A percentile compares a stretch with the other conserved stretches of the same genome.
Evolutionary conservation across 495 filamentous ascomycete species (phyloP).

Genomic region (Penicillium tannophilum): DNA sequence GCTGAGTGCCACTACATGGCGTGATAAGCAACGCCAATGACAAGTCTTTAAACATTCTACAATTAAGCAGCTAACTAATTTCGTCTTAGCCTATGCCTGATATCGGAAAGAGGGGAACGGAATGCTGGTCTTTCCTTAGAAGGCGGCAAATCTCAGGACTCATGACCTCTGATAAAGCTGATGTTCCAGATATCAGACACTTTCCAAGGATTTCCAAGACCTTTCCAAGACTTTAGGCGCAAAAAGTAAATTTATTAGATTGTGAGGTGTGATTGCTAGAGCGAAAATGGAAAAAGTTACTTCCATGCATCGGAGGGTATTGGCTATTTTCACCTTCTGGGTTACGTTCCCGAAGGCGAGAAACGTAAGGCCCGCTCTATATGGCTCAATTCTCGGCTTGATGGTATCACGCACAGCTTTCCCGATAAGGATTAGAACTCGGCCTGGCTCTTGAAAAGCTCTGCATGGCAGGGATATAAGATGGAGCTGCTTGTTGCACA

Average conservation of each 20-base stretch:
- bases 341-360: neutral
- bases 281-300: neutral
- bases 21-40: constrained; percentile 4
- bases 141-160: neutral
- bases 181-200: neutral
- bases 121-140: neutral
- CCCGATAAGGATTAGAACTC: neutral
- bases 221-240: neutral
- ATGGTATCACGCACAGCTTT: neutral
- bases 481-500: neutral
- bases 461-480: neutral
- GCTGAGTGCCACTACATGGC: neutral
- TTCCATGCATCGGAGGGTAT: neutral
- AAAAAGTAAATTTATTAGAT: constrained; percentile 1
- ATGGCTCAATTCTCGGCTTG: neutral
- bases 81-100: neutral
- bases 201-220: neutral
- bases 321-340: neutral
- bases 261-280: constrained; percentile 3
- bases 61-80: neutral
- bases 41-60: neutral
- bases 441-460: neutral
- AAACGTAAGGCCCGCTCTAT: neutral
- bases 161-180: neutral
- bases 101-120: neutral